Base-by-base conservation (phyloP, 495 filamentous ascomycete species). In the Parathielavia appendiculata region DNA sequence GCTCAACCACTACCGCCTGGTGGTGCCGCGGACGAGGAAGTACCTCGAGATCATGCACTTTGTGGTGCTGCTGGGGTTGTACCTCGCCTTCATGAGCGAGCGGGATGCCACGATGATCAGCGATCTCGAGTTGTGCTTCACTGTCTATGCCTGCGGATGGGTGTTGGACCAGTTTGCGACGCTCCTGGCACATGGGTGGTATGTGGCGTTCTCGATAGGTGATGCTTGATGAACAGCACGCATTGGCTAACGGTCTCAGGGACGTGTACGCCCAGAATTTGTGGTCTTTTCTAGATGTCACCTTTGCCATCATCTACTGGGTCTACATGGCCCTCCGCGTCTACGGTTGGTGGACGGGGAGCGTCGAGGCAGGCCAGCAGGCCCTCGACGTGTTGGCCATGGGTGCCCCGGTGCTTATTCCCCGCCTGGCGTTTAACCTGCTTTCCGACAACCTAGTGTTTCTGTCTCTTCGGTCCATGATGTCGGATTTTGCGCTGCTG, bases 251-350 rank as follows among this genome's bases (percentile, higher is more conserved):
- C 61, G 35, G 8, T 32, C 32, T 74, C 22, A 88, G 86, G 86
- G 76, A 81, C 47, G 87, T 89, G 8, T 88, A 89, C 64, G 87
- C 86, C 6, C 84, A 90, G 63, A 88, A 89, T 61, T 76, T 90
- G 19, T 90, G 86, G 86, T 86, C 86, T 0, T 90, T 90, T 67
- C 78, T 90, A 14, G 86, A 90, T 61, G 78, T 87, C 34, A 82
- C 80, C 19, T 90, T 89, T 65, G 75, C 79, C 22, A 20, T 71
- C 47, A 82, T 89, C 23, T 89, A 85, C 65, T 70, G 74, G 58
- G 62, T 73, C 54, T 90, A 89, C 65, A 67, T 88, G 11, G 51
- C 75, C 41, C 61, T 88, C 20, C 83, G 86, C 19, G 63, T 87
- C 2, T 79, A 85, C 63, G 83, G 79, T 16, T 77, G 79, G 66